A percentile compares a stretch with the other conserved stretches of the same genome.
phyloP scores from a whole-genome alignment of 768 basidiomycete genomes.

The Kwoniella shandongensis region DNA sequence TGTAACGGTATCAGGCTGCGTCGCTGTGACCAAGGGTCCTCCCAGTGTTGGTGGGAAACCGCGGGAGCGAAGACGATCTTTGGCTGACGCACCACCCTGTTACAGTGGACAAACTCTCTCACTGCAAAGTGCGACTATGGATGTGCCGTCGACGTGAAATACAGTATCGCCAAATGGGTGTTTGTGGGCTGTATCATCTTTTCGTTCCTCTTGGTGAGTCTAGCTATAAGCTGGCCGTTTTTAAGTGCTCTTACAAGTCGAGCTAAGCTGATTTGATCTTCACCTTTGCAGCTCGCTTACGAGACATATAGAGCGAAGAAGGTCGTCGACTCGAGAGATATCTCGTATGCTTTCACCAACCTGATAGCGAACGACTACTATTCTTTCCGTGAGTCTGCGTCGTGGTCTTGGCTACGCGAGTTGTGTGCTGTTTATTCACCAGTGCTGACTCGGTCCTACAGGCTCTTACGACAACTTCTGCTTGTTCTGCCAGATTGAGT shows the following conservation, averaged over 20 bases:
- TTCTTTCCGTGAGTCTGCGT: slow-evolving; percentile 70
- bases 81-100: no score
- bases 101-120: slow-evolving; percentile 82
- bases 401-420: slow-evolving; percentile 2
- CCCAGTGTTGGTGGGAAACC: no score
- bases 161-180: slow-evolving; percentile 87
- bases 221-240: background rate
- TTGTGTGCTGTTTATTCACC: background rate
- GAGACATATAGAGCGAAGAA: slow-evolving; percentile 88
- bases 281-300: slow-evolving; percentile 72
- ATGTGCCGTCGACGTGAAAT: slow-evolving; percentile 79
- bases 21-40: no score
- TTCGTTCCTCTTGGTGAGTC: slow-evolving; percentile 85
- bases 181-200: slow-evolving; percentile 98
- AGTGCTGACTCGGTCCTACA: slow-evolving; percentile 54
- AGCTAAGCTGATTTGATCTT: background rate
- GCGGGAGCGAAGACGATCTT: no score
- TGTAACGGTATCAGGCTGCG: no score
- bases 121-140: slow-evolving; percentile 69
- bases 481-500: slow-evolving; percentile 93
- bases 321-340: slow-evolving; percentile 92
- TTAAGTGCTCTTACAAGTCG: no score
- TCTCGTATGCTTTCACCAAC: slow-evolving; percentile 97
- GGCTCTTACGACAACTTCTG: slow-evolving; percentile 97
- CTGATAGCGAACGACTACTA: slow-evolving; percentile 96